Evolutionary conservation across 2,329 filamentous ascomycete genomes (phyloP).

Genomic region (Sporothrix variecibatus): DNA sequence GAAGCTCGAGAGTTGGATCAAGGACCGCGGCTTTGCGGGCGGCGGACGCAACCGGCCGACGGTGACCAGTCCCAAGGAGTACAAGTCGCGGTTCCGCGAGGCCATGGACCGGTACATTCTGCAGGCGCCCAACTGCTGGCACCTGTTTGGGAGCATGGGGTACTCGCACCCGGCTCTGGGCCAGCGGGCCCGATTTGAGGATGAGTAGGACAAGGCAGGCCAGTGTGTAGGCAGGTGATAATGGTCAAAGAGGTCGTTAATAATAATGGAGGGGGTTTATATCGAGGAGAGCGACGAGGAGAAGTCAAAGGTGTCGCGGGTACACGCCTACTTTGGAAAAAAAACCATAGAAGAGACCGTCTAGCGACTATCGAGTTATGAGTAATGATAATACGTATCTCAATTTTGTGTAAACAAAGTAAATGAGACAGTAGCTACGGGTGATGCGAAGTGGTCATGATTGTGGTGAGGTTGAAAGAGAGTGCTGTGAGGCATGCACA

Average conservation of each 20-base stretch:
- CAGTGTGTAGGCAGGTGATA: neutral
- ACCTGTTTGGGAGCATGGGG: constrained; percentile 57
- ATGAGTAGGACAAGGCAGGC: neutral
- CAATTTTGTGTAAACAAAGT: neutral
- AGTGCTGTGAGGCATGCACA: neutral
- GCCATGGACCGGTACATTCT: constrained; percentile 78
- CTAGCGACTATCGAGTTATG: neutral
- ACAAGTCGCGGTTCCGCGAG: constrained; percentile 92
- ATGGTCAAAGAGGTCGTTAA: neutral
- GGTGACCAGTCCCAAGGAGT: constrained; percentile 95
- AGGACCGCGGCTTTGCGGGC: constrained; percentile 83
- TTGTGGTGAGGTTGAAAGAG: neutral
- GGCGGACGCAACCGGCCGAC: constrained; percentile 82
- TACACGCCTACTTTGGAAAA: neutral
- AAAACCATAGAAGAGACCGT: neutral
- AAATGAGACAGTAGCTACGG: neutral
- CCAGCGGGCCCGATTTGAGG: constrained; percentile 31
- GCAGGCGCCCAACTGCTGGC: constrained; percentile 75
- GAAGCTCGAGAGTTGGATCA: constrained; percentile 99
- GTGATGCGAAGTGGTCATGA: neutral
- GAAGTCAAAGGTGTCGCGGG: neutral
- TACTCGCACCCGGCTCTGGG: constrained; percentile 29
- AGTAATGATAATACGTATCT: neutral
- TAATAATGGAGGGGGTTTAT: neutral
- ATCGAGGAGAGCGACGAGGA: neutral